Conservation (phyloP, 2,329 filamentous ascomycete genomes). For the Grosmannia clavigera region DNA sequence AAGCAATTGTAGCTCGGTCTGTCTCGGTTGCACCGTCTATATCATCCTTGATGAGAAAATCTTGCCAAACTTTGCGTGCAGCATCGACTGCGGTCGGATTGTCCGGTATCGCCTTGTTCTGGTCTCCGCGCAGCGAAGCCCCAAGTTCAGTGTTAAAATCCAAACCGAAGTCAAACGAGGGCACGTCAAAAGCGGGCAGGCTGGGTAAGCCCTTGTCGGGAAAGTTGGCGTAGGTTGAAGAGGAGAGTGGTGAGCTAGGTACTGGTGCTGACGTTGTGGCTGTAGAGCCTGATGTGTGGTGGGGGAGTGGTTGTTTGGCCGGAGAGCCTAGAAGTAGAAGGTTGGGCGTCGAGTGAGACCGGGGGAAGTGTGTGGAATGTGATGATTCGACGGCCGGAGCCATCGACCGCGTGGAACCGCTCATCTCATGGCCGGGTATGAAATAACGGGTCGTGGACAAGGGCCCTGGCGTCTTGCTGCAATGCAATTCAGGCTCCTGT, state of each 20-base stretch:
- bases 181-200: slow-evolving; percentile 35
- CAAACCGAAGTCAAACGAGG: slow-evolving; percentile 40
- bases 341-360: slow-evolving; percentile 23
- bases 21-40: not conserved
- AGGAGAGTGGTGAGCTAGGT: slow-evolving; percentile 1
- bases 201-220: slow-evolving; percentile 19
- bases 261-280: slow-evolving; percentile 5
- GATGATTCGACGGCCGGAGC: slow-evolving; percentile 27
- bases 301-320: slow-evolving; percentile 9
- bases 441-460: slow-evolving; percentile 2
- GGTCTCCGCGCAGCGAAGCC: slow-evolving; percentile 12
- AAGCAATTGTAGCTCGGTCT: not conserved
- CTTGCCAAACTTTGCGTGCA: slow-evolving; percentile 9
- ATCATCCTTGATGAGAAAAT: slow-evolving; percentile 3
- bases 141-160: slow-evolving; percentile 30
- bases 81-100: not conserved
- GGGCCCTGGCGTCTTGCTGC: not conserved
- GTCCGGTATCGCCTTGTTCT: not conserved
- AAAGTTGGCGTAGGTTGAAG: not conserved
- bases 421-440: slow-evolving; percentile 27
- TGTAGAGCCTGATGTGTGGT: slow-evolving; percentile 2
- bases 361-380: slow-evolving; percentile 18
- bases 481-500: not conserved
- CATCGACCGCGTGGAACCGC: slow-evolving; percentile 26
- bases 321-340: slow-evolving; percentile 14